Evolutionary conservation across 768 basidiomycete genomes (phyloP).

Genomic region (Suillus spraguei): DNA sequence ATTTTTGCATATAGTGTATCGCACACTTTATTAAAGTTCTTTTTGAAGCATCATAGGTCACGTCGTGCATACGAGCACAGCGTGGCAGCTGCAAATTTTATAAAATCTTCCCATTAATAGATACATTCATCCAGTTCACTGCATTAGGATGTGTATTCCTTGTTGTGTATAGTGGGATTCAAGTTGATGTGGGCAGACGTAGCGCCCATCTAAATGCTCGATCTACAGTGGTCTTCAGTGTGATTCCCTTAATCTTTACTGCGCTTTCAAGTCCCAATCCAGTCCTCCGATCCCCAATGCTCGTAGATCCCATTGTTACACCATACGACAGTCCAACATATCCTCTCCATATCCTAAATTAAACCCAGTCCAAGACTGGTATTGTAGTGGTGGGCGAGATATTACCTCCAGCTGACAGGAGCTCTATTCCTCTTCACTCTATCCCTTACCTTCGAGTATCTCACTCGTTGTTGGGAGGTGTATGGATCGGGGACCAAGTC

Average conservation of each 20-base stretch:
- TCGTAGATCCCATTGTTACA: conserved; percentile 52
- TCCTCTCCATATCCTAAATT: conserved; percentile 67
- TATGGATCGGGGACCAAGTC: conserved; percentile 70
- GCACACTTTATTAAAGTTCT: too few relatives aligned
- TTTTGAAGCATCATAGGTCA: too few relatives aligned
- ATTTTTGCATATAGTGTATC: too few relatives aligned
- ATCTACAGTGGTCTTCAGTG: conserved; percentile 1
- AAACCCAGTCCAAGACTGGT: conserved; percentile 75
- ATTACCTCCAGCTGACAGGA: conserved; percentile 40
- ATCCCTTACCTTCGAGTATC: conserved; percentile 64
- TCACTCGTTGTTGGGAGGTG: conserved; percentile 70
- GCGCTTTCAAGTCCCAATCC: conserved; percentile 40
- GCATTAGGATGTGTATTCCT: conserved; percentile 22
- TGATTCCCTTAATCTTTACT: conserved; percentile 32
- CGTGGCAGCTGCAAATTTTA: not conserved
- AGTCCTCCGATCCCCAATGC: conserved; percentile 53
- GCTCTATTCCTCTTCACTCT: conserved; percentile 43
- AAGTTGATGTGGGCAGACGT: not conserved
- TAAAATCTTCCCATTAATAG: not conserved
- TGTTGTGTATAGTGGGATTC: conserved; percentile 17
- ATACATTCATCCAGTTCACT: conserved; percentile 23
- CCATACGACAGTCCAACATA: conserved; percentile 54
- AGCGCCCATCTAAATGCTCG: not conserved
- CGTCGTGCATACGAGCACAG: conserved; percentile 39
- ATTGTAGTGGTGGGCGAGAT: conserved; percentile 82